Conservation (phyloP, 345 rosid species). For the Boechera retrofracta region DNA sequence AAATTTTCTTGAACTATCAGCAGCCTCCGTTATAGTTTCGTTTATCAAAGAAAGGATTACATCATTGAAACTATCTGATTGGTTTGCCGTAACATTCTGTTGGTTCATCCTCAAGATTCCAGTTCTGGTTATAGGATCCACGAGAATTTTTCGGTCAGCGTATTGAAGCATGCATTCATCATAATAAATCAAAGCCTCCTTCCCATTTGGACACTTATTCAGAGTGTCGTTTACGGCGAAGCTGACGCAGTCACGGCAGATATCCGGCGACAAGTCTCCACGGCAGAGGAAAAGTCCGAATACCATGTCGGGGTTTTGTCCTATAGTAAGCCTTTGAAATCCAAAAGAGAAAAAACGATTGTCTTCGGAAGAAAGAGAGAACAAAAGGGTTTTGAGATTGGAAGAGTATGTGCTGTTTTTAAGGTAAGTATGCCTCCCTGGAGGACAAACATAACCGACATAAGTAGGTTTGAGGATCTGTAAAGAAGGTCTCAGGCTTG, state of each 20-base stretch:
- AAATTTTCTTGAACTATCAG: constrained; percentile 43
- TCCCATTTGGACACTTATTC: constrained; percentile 38
- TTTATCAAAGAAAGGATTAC: constrained; percentile 13
- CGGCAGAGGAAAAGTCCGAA: constrained; percentile 51
- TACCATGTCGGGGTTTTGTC: constrained; percentile 34
- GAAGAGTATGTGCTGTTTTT: constrained; percentile 26
- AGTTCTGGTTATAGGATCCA: not conserved
- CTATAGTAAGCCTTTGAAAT: constrained; percentile 47
- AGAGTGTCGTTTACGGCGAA: not conserved
- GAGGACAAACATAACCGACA: not conserved
- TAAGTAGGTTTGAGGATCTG: not conserved
- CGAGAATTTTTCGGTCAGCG: constrained; percentile 22
- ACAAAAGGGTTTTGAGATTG: constrained; percentile 24
- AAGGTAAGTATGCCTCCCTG: not conserved
- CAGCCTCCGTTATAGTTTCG: constrained; percentile 6
- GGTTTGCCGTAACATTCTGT: not conserved
- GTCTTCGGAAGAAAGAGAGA: not conserved
- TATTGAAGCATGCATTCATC: constrained; percentile 50
- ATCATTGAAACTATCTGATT: constrained; percentile 7
- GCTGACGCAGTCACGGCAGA: constrained; percentile 47
- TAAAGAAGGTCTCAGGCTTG: constrained; percentile 1
- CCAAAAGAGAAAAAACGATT: constrained; percentile 20
- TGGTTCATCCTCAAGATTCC: not conserved
- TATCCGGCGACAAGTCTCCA: constrained; percentile 16
- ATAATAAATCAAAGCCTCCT: constrained; percentile 36